Evolutionary conservation across 257 asterid genomes (phyloP).

Genomic region (Capsicum rhomboideum): DNA sequence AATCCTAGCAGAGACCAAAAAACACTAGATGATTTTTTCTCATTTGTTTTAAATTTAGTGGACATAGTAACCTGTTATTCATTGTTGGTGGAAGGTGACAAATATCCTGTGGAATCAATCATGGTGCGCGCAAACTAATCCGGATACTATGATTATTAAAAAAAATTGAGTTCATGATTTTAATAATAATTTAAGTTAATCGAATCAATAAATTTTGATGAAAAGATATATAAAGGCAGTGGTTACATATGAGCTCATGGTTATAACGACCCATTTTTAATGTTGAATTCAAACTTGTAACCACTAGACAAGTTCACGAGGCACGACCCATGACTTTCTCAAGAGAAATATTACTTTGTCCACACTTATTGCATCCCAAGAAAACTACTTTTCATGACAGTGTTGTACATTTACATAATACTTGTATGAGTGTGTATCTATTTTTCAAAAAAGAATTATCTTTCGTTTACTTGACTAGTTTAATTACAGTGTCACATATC

Average conservation of each 20-base stretch:
- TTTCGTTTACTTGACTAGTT: neutral
- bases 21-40: neutral
- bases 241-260: neutral
- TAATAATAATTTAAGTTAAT: neutral
- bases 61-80: no score
- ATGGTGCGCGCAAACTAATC: neutral
- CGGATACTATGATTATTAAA: neutral
- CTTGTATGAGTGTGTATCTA: neutral
- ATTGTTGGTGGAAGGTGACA: neutral
- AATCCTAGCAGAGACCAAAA: neutral
- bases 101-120: neutral
- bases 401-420: neutral
- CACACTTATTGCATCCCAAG: neutral
- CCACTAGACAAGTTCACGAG: conserved; percentile 3
- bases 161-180: neutral
- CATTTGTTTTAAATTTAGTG: neutral
- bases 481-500: neutral
- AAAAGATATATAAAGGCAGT: neutral
- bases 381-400: neutral
- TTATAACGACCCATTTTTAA: neutral
- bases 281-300: neutral
- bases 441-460: neutral
- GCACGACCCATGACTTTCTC: neutral
- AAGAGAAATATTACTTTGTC: neutral
- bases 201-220: no score